These are phyloP conservation scores for Lophium mytilinum DNA, from an alignment of 495 filamentous ascomycete species.

Conservation along the genomic window DNA sequence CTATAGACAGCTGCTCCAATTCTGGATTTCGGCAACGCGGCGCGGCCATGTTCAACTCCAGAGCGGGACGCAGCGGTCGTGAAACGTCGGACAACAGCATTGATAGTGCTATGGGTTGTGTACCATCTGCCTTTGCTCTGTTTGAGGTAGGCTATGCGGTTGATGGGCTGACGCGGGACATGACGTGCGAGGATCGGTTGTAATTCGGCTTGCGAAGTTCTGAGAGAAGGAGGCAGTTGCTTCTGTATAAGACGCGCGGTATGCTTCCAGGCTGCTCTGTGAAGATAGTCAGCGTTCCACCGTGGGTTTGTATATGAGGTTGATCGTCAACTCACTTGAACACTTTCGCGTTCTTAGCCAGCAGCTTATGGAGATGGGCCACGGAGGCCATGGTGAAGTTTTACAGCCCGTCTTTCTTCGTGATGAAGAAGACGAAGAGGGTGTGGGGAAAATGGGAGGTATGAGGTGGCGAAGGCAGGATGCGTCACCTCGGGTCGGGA, in stretches of 20 bases:
- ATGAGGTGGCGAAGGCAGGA: not conserved
- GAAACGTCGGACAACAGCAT: conserved; percentile 51
- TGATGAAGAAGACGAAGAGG: not conserved
- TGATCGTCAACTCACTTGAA: conserved; percentile 22
- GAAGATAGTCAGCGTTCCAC: not conserved
- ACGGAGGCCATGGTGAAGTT: conserved; percentile 25
- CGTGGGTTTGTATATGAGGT: not conserved
- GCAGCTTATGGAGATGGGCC: conserved; percentile 28
- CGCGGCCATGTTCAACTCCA: conserved; percentile 50
- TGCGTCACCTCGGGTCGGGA: conserved; percentile 1
- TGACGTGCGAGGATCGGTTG: conserved; percentile 48
- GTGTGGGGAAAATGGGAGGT: not conserved
- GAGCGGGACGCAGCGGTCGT: conserved; percentile 44
- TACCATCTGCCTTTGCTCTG: conserved; percentile 61
- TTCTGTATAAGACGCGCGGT: conserved; percentile 26
- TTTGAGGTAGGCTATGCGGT: conserved; percentile 61
- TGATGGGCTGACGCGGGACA: conserved; percentile 58
- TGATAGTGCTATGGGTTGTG: conserved; percentile 56
- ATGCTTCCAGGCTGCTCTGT: conserved; percentile 27
- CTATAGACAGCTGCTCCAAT: conserved; percentile 58
- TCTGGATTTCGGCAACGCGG: conserved; percentile 56
- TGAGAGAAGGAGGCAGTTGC: conserved; percentile 41
- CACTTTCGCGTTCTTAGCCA: conserved; percentile 32
- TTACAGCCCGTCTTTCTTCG: not conserved
- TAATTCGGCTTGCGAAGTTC: conserved; percentile 42